A percentile compares a stretch with the other conserved stretches of the same genome.
Conservation (phyloP, 2,329 filamentous ascomycete genomes). For the Hymenoscyphus albidus region DNA sequence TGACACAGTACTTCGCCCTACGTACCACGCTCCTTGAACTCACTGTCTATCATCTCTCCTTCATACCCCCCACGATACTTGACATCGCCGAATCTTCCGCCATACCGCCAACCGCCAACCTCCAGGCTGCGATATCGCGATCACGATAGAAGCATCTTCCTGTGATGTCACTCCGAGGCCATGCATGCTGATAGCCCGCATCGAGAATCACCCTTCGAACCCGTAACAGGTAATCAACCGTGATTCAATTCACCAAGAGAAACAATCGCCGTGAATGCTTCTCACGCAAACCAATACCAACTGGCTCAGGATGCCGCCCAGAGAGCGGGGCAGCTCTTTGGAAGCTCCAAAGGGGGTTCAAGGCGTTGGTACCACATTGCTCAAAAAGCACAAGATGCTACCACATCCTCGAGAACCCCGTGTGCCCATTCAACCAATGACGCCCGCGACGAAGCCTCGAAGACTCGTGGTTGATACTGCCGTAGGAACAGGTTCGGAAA, state of each 20-base stretch:
- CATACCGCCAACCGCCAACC: not conserved
- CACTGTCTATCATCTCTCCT: not conserved
- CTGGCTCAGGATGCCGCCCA: constrained; percentile 35
- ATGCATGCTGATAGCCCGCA: not conserved
- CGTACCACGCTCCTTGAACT: not conserved
- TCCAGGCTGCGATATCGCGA: not conserved
- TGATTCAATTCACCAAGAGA: not conserved
- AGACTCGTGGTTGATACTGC: constrained; percentile 29
- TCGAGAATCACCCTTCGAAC: not conserved
- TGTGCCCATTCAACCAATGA: constrained; percentile 21
- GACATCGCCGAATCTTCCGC: not conserved
- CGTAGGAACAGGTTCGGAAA: constrained; percentile 27
- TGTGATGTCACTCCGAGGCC: constrained; percentile 3
- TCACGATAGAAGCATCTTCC: not conserved
- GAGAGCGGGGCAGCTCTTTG: constrained; percentile 29
- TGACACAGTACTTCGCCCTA: not conserved
- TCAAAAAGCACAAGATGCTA: constrained; percentile 34
- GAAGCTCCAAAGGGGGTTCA: constrained; percentile 29
- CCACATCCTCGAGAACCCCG: constrained; percentile 32
- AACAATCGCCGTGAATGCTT: constrained; percentile 31
- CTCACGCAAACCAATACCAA: constrained; percentile 35
- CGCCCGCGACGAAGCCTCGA: constrained; percentile 24
- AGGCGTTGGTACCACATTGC: constrained; percentile 26
- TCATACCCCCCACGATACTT: not conserved
- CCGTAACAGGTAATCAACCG: not conserved